Evolutionary conservation across 1,284 basidiomycete genomes (phyloP).

Genomic region (Peniophora sp.): DNA sequence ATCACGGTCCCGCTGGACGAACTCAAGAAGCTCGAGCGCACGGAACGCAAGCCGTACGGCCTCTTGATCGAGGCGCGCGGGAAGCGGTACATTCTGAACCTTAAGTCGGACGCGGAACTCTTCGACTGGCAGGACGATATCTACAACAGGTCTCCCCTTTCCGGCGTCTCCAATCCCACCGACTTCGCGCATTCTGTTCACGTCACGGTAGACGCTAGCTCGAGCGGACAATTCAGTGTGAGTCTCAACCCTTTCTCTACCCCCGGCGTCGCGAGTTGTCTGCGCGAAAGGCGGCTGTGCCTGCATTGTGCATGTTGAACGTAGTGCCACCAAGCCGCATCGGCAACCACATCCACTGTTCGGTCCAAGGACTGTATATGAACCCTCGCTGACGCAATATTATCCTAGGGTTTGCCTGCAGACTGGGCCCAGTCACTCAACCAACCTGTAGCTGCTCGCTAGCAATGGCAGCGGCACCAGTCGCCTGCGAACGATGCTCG

Average conservation of each 20-base stretch:
- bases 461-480: no score
- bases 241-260: slow-evolving; percentile 18
- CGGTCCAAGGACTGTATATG: no score
- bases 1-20: slow-evolving; percentile 67
- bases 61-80: slow-evolving; percentile 81
- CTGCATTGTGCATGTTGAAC: no score
- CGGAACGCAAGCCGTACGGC: slow-evolving; percentile 90
- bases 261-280: no score
- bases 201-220: slow-evolving; percentile 92
- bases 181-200: slow-evolving; percentile 99
- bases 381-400: no score
- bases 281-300: no score
- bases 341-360: no score
- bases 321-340: no score
- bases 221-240: slow-evolving; percentile 88
- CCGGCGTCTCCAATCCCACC: slow-evolving; percentile 90
- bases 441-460: no score
- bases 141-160: slow-evolving; percentile 85
- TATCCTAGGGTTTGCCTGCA: no score
- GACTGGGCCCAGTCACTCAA: no score
- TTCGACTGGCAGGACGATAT: slow-evolving; percentile 98
- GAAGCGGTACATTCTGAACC: slow-evolving; percentile 67
- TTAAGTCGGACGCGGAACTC: slow-evolving; percentile 92
- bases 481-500: no score
- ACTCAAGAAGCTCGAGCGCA: slow-evolving; percentile 83